Evolutionary conservation across 129 eudicot species (phyloP).

Genomic region (Solidago caesia): DNA sequence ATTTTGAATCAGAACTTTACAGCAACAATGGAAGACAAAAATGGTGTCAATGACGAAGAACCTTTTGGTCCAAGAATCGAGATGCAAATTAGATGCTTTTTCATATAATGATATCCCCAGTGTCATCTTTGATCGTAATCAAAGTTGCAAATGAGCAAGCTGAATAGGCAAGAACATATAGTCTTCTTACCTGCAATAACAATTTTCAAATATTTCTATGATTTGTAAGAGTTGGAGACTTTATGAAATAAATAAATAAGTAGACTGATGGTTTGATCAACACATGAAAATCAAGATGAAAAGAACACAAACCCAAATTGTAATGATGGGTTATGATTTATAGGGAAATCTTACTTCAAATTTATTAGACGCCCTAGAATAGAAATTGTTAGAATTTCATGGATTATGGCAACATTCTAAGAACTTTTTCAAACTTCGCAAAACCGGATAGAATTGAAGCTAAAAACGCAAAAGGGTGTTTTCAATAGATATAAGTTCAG

Average conservation of each 20-base stretch:
- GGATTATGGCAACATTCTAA: background rate
- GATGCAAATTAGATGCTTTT: conserved; percentile 5
- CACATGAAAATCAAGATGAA: conserved; percentile 8
- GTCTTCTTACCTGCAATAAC: conserved; percentile 25
- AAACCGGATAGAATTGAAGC: background rate
- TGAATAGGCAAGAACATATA: background rate
- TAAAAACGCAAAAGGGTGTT: background rate
- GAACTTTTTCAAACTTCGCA: background rate
- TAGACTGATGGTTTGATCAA: background rate
- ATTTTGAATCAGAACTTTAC: conserved; percentile 19
- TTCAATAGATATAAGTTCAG: background rate
- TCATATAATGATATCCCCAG: background rate
- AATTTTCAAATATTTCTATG: background rate
- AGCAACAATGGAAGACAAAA: background rate
- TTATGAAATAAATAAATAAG: background rate
- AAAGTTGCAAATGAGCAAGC: conserved; percentile 22
- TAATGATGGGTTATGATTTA: background rate
- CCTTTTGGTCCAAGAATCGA: background rate
- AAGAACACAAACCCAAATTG: background rate
- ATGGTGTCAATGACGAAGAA: conserved; percentile 3
- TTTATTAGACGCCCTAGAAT: background rate
- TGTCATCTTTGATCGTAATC: conserved; percentile 1
- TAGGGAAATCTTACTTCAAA: background rate
- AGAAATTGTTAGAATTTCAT: background rate
- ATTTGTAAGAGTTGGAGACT: background rate